phyloP scores from a whole-genome alignment of 2,329 filamentous ascomycete genomes.

The Alternaria viburni region DNA sequence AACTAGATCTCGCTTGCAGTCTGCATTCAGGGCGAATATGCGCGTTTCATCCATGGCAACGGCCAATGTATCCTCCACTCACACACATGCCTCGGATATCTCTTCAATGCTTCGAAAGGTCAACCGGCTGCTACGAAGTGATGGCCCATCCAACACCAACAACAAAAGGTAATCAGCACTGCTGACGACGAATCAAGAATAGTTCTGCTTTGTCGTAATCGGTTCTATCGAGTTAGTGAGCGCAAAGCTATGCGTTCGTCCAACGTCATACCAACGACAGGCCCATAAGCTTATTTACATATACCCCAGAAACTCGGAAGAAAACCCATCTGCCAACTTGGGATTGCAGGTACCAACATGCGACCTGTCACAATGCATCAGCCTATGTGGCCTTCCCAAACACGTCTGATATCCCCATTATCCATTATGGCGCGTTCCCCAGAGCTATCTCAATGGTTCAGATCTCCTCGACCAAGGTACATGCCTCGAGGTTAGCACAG shows the following conservation, averaged over 20 bases:
- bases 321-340: neutral
- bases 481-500: conserved; percentile 1
- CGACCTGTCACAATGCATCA: neutral
- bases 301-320: neutral
- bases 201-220: neutral
- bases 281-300: neutral
- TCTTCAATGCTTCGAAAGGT: neutral
- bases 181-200: neutral
- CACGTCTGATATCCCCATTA: neutral
- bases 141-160: neutral
- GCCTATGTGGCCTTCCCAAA: neutral
- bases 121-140: neutral
- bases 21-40: neutral
- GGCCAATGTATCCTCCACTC: neutral
- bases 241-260: neutral
- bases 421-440: neutral
- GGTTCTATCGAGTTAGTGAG: neutral
- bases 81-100: neutral
- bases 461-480: conserved; percentile 3
- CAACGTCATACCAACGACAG: neutral
- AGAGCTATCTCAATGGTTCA: neutral
- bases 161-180: neutral
- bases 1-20: neutral
- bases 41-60: conserved; percentile 1
- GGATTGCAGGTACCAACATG: conserved; percentile 1